Conservation (phyloP, 768 basidiomycete genomes). For the Lactarius indigo region DNA sequence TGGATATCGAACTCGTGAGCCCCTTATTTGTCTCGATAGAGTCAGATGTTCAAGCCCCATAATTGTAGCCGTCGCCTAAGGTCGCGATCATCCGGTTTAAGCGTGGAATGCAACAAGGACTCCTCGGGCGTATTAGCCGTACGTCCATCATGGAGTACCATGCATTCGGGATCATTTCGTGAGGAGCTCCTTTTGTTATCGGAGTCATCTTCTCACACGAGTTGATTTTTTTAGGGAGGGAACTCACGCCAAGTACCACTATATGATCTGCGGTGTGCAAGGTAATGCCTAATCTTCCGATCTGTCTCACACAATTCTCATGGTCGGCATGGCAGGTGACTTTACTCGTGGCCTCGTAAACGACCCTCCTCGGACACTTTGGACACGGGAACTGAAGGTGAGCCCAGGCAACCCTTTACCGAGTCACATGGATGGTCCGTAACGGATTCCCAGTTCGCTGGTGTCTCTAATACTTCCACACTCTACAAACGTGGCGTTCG, state of each 20-base stretch:
- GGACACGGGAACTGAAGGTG: constrained; percentile 44
- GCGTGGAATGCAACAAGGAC: constrained; percentile 48
- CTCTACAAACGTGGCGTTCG: constrained; percentile 43
- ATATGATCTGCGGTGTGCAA: constrained; percentile 44
- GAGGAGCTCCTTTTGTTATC: constrained; percentile 13
- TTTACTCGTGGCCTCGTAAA: constrained; percentile 42
- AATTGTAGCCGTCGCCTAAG: constrained; percentile 39
- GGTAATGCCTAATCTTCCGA: constrained; percentile 20
- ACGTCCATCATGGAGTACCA: constrained; percentile 44
- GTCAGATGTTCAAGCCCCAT: neutral
- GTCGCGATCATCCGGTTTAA: constrained; percentile 41
- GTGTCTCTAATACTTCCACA: constrained; percentile 42
- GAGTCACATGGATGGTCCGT: neutral
- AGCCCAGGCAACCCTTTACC: neutral
- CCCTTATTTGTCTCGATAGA: constrained; percentile 7
- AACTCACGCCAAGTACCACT: constrained; percentile 40
- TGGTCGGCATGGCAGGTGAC: constrained; percentile 30
- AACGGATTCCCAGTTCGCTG: constrained; percentile 35
- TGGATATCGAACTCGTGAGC: constrained; percentile 42
- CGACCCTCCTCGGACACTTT: constrained; percentile 39
- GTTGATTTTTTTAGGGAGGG: constrained; percentile 34
- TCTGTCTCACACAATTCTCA: neutral
- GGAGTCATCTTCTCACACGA: constrained; percentile 4
- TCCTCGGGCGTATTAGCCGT: constrained; percentile 41
- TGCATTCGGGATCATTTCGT: constrained; percentile 43